Conservation (phyloP, 768 basidiomycete genomes). For the Paxillus involutus region DNA sequence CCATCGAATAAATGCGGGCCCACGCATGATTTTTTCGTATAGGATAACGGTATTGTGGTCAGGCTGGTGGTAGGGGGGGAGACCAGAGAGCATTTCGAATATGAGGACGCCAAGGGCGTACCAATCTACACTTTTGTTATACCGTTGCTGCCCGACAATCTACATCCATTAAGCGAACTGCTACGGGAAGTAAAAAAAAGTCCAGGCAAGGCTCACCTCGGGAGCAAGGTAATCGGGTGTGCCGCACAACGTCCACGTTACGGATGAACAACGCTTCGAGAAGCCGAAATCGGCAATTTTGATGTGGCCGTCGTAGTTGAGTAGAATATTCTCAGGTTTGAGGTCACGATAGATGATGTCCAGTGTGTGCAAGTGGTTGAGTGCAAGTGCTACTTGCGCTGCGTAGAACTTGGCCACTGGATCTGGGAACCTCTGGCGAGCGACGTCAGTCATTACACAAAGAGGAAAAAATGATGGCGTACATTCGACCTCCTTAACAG, state of each 20-base stretch:
- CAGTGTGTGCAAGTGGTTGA: constrained; percentile 83
- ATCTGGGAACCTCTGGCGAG: constrained; percentile 81
- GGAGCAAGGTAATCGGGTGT: constrained; percentile 98
- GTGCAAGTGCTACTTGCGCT: constrained; percentile 90
- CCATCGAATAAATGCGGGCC: constrained; percentile 75
- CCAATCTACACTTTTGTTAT: constrained; percentile 98
- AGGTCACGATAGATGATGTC: constrained; percentile 97
- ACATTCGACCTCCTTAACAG: constrained; percentile 89
- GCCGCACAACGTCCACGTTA: constrained; percentile 94
- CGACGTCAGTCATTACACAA: constrained; percentile 7
- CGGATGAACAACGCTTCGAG: constrained; percentile 83
- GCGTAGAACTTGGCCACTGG: constrained; percentile 98
- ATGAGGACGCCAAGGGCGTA: constrained; percentile 97
- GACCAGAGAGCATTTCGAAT: constrained; percentile 97
- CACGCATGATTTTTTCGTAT: constrained; percentile 88
- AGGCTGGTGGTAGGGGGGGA: constrained; percentile 90
- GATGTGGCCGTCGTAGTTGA: constrained; percentile 94
- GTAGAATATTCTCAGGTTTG: constrained; percentile 95
- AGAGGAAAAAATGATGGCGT: constrained; percentile 25
- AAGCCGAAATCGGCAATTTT: constrained; percentile 98
- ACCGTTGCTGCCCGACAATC: constrained; percentile 80
- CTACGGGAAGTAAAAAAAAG: constrained; percentile 16
- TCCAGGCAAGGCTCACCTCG: constrained; percentile 55
- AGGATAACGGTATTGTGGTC: constrained; percentile 83
- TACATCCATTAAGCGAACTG: constrained; percentile 26